Conservation (phyloP, 1,284 basidiomycete species). For the Irpex sp. region DNA sequence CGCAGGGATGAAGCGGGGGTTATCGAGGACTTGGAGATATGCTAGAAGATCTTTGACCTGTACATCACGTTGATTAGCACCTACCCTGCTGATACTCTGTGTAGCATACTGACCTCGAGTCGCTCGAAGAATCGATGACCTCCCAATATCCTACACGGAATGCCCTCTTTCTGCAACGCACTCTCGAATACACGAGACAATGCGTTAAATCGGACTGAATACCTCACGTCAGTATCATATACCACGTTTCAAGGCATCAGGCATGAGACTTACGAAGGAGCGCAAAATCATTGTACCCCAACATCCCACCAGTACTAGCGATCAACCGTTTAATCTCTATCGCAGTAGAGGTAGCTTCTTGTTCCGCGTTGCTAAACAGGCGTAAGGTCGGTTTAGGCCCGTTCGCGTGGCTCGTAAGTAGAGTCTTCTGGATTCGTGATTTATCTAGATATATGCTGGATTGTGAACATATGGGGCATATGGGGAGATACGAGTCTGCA, state of each 20-base stretch:
- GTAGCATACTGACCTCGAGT: slow-evolving; percentile 45
- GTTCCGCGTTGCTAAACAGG: slow-evolving; percentile 43
- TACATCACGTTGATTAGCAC: slow-evolving; percentile 6
- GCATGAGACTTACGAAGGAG: slow-evolving; percentile 60
- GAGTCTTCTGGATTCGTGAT: slow-evolving; percentile 70
- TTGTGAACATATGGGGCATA: background rate
- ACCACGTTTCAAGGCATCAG: slow-evolving; percentile 1
- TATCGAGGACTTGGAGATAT: slow-evolving; percentile 84
- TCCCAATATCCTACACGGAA: slow-evolving; percentile 76
- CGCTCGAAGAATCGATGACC: slow-evolving; percentile 90
- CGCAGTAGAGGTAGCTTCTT: slow-evolving; percentile 74
- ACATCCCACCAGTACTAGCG: slow-evolving; percentile 68
- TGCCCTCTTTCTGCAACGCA: slow-evolving; percentile 73
- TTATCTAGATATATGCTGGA: slow-evolving; percentile 43
- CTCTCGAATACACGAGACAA: slow-evolving; percentile 78
- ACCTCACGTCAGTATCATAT: slow-evolving; percentile 1
- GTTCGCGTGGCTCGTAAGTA: slow-evolving; percentile 71
- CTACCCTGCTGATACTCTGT: slow-evolving; percentile 9
- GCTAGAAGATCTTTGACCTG: slow-evolving; percentile 86
- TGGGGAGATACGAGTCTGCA: background rate
- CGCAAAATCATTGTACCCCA: slow-evolving; percentile 77
- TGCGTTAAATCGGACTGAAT: slow-evolving; percentile 87
- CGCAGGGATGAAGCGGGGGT: slow-evolving; percentile 74
- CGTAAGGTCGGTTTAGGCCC: slow-evolving; percentile 57
- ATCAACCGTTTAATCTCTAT: slow-evolving; percentile 78